Conservation (phyloP, 1,284 basidiomycete genomes). For the Spongispora temasekensis region DNA sequence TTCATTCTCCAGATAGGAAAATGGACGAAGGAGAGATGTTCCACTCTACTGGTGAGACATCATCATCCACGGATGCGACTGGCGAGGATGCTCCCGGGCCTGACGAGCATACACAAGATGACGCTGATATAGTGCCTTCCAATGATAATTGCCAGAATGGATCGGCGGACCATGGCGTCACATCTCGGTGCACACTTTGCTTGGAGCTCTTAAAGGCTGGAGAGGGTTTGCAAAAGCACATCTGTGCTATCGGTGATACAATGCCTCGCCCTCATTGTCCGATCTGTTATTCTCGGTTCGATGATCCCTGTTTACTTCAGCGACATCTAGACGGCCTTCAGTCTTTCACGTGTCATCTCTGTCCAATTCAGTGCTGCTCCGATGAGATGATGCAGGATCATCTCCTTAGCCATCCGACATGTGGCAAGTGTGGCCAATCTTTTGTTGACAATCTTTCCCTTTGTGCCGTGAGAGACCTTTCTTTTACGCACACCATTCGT, state of each 20-base stretch:
- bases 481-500: not conserved
- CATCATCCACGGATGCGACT: not conserved
- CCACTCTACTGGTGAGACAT: conserved; percentile 2
- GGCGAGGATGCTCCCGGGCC: not conserved
- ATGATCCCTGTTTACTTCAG: conserved; percentile 18
- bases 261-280: conserved; percentile 22
- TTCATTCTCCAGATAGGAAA: conserved; percentile 7
- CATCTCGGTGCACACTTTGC: conserved; percentile 21
- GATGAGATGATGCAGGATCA: conserved; percentile 31
- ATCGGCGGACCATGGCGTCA: not conserved
- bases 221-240: conserved; percentile 13
- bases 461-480: conserved; percentile 21
- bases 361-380: conserved; percentile 25
- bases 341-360: conserved; percentile 21
- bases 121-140: not conserved
- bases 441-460: conserved; percentile 26
- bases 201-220: conserved; percentile 16
- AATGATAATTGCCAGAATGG: conserved; percentile 1
- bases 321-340: conserved; percentile 18
- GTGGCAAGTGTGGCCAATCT: conserved; percentile 20
- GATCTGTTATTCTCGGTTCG: conserved; percentile 26
- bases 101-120: not conserved
- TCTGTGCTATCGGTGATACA: conserved; percentile 14
- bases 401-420: conserved; percentile 26
- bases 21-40: conserved; percentile 13